Conservation (phyloP, 805 yeast species). For the Schwanniomyces vanrijiae region DNA sequence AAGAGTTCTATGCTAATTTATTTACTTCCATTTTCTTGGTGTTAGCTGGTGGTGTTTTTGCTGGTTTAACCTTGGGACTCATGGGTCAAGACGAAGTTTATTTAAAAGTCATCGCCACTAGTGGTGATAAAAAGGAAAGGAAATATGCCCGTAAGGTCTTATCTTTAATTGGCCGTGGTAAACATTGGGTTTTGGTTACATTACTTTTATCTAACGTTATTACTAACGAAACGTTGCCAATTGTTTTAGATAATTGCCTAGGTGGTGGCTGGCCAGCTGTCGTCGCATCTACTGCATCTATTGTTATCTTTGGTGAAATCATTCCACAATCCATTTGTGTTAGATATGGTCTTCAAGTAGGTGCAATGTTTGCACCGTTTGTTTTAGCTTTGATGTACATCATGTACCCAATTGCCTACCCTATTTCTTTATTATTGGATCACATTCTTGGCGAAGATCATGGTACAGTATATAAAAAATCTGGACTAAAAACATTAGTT, state of each 20-base stretch:
- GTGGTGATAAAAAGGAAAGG: constrained; percentile 77
- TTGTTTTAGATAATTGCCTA: constrained; percentile 84
- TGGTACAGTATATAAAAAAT: constrained; percentile 90
- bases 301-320: constrained; percentile 93
- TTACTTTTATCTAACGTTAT: constrained; percentile 81
- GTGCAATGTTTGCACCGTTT: constrained; percentile 87
- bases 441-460: constrained; percentile 89
- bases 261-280: constrained; percentile 99
- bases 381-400: constrained; percentile 81
- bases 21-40: constrained; percentile 60
- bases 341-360: constrained; percentile 87
- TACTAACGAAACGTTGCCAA: constrained; percentile 92
- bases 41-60: constrained; percentile 84
- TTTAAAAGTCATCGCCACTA: constrained; percentile 80
- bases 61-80: constrained; percentile 88
- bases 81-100: constrained; percentile 99
- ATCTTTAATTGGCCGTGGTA: constrained; percentile 71
- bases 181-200: constrained; percentile 96
- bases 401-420: constrained; percentile 91
- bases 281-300: constrained; percentile 85
- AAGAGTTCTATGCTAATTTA: constrained; percentile 48
- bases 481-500: constrained; percentile 90
- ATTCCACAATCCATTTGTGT: constrained; percentile 95
- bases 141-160: constrained; percentile 72
- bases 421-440: constrained; percentile 80